A percentile compares a stretch with the other conserved stretches of the same genome.
Evolutionary conservation across 768 basidiomycete genomes (phyloP).

Genomic region (Pulveroboletus frians): DNA sequence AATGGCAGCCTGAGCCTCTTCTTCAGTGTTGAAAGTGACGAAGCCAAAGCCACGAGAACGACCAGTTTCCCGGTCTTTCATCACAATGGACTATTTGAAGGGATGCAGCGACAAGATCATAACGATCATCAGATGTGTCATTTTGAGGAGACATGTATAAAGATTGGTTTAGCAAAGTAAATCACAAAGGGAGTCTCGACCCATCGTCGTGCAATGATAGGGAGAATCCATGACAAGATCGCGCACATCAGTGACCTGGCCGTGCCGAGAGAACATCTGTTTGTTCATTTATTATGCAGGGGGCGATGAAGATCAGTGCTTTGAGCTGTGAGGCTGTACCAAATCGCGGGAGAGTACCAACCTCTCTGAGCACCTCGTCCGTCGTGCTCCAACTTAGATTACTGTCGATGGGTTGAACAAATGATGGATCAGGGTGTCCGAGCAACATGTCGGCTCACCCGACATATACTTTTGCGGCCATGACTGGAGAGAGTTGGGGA

Average conservation of each 20-base stretch:
- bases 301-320: conserved; percentile 1
- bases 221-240: conserved; percentile 27
- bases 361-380: conserved; percentile 22
- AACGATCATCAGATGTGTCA: conserved; percentile 2
- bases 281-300: not conserved
- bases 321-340: conserved; percentile 2
- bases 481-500: conserved; percentile 15
- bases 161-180: conserved; percentile 26
- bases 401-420: conserved; percentile 11
- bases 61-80: conserved; percentile 52
- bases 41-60: conserved; percentile 57
- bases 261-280: conserved; percentile 42
- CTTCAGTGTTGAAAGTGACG: conserved; percentile 34
- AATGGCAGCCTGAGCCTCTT: conserved; percentile 45
- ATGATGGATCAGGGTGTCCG: not conserved
- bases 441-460: conserved; percentile 21
- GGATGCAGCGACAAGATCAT: conserved; percentile 5
- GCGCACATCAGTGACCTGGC: conserved; percentile 49
- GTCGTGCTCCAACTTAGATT: conserved; percentile 34
- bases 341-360: conserved; percentile 13
- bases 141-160: conserved; percentile 20
- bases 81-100: conserved; percentile 29
- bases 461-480: conserved; percentile 31
- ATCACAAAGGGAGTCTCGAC: conserved; percentile 21
- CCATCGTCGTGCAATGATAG: conserved; percentile 30